These are phyloP conservation scores for Fusarium cyanostomum DNA, from an alignment of 2,329 filamentous ascomycete species.

Conservation along the genomic window DNA sequence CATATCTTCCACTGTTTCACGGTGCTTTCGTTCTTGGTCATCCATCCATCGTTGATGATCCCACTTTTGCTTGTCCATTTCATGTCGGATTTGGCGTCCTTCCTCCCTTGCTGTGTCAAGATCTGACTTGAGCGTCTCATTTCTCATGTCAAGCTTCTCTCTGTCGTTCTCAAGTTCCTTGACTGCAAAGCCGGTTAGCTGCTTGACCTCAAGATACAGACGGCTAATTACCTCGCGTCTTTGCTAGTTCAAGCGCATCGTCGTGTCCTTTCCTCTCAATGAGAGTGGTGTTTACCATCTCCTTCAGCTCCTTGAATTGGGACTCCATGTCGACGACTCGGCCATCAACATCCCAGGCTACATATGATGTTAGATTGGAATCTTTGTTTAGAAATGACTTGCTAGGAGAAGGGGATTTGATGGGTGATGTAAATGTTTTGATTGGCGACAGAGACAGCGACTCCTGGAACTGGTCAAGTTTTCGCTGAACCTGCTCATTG, in stretches of 20 bases:
- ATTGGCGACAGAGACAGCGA: slow-evolving; percentile 44
- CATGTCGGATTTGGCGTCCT: slow-evolving; percentile 46
- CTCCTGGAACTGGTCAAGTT: slow-evolving; percentile 47
- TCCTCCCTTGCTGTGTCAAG: slow-evolving; percentile 57
- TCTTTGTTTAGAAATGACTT: slow-evolving; percentile 73
- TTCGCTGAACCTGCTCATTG: slow-evolving; percentile 43
- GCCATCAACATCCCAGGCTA: slow-evolving; percentile 83
- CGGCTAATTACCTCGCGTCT: slow-evolving; percentile 71
- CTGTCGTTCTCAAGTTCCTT: slow-evolving; percentile 60
- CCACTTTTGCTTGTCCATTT: slow-evolving; percentile 51
- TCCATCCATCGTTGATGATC: slow-evolving; percentile 60
- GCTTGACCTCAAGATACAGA: accelerated
- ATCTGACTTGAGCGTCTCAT: slow-evolving; percentile 68
- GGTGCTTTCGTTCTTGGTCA: slow-evolving; percentile 55
- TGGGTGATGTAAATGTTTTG: slow-evolving; percentile 51
- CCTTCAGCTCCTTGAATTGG: slow-evolving; percentile 76
- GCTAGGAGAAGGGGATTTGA: slow-evolving; percentile 55
- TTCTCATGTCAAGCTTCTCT: slow-evolving; percentile 57
- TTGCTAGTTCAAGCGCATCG: slow-evolving; percentile 78
- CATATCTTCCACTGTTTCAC: slow-evolving; percentile 49
- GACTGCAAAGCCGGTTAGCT: slow-evolving; percentile 48
- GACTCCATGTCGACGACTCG: slow-evolving; percentile 80
- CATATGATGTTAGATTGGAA: slow-evolving; percentile 72
- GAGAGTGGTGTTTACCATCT: slow-evolving; percentile 75
- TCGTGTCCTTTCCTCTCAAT: slow-evolving; percentile 75